Evolutionary conservation across 2,329 filamentous ascomycete genomes (phyloP).

Genomic region (Xylaria sp.): DNA sequence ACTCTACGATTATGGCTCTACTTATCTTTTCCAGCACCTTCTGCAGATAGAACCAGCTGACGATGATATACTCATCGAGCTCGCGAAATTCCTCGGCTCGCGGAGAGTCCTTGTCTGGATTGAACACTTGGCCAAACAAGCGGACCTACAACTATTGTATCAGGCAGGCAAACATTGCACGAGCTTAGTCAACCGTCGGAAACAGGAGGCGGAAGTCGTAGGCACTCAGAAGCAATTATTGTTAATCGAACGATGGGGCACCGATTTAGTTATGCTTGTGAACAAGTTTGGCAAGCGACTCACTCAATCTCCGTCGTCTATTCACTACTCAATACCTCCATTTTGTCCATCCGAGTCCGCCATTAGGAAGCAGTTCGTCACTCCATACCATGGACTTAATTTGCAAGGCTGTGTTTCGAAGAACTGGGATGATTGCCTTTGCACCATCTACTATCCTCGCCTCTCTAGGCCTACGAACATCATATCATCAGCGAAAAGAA

Average conservation of each 20-base stretch:
- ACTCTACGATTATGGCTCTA: conserved; percentile 41
- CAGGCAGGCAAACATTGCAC: conserved; percentile 43
- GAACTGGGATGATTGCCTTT: conserved; percentile 44
- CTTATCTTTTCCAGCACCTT: conserved; percentile 45
- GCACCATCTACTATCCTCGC: conserved; percentile 38
- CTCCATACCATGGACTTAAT: conserved; percentile 36
- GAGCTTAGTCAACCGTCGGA: conserved; percentile 28
- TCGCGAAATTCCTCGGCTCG: conserved; percentile 41
- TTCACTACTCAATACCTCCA: conserved; percentile 44
- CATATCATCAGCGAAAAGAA: conserved; percentile 16
- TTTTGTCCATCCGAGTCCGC: conserved; percentile 45
- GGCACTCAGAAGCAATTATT: conserved; percentile 26
- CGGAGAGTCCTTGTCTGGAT: conserved; percentile 42
- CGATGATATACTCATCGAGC: conserved; percentile 32
- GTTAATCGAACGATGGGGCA: conserved; percentile 42
- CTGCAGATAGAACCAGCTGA: conserved; percentile 25
- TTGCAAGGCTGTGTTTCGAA: conserved; percentile 33
- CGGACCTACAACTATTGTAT: conserved; percentile 40
- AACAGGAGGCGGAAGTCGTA: conserved; percentile 27
- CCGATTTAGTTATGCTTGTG: conserved; percentile 42
- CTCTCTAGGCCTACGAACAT: conserved; percentile 26
- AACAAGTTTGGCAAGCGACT: conserved; percentile 41
- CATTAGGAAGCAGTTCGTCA: conserved; percentile 39
- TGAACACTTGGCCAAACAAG: conserved; percentile 36
- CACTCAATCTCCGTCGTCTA: conserved; percentile 32